Evolutionary conservation across 2,329 filamentous ascomycete genomes (phyloP).

Genomic region (Exophiala aquamarina): DNA sequence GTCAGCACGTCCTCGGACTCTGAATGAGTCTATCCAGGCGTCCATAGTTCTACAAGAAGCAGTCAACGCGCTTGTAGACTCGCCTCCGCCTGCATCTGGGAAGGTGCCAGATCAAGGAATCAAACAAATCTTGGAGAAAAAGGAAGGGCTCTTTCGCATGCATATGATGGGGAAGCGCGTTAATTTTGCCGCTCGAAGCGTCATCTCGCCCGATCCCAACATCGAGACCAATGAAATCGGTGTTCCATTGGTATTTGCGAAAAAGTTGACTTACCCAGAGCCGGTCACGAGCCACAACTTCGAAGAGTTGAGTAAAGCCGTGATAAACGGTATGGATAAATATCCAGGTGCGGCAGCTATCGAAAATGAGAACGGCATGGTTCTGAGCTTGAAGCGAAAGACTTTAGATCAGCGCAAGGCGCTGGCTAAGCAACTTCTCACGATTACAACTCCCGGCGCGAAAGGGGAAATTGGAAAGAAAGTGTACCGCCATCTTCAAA

Average conservation of each 20-base stretch:
- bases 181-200: constrained; percentile 94
- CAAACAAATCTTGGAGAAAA: constrained; percentile 97
- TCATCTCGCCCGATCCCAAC: constrained; percentile 97
- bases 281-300: constrained; percentile 98
- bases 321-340: constrained; percentile 88
- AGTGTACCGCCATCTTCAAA: constrained; percentile 91
- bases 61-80: constrained; percentile 92
- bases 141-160: constrained; percentile 95
- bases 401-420: constrained; percentile 83
- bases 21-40: constrained; percentile 70
- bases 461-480: constrained; percentile 87
- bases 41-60: constrained; percentile 83
- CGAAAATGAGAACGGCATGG: constrained; percentile 91
- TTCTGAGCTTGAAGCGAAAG: constrained; percentile 84
- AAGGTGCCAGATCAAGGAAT: constrained; percentile 86
- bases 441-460: constrained; percentile 72
- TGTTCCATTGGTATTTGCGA: constrained; percentile 95
- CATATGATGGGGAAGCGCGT: constrained; percentile 99
- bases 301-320: constrained; percentile 90
- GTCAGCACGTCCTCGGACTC: constrained; percentile 61
- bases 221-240: constrained; percentile 99
- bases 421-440: constrained; percentile 87
- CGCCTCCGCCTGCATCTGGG: constrained; percentile 78
- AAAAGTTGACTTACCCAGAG: constrained; percentile 93
- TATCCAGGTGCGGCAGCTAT: constrained; percentile 95